Evolutionary conservation across 1,139 yeast genomes (phyloP).

Genomic region (Saccharomyces hybrid): DNA sequence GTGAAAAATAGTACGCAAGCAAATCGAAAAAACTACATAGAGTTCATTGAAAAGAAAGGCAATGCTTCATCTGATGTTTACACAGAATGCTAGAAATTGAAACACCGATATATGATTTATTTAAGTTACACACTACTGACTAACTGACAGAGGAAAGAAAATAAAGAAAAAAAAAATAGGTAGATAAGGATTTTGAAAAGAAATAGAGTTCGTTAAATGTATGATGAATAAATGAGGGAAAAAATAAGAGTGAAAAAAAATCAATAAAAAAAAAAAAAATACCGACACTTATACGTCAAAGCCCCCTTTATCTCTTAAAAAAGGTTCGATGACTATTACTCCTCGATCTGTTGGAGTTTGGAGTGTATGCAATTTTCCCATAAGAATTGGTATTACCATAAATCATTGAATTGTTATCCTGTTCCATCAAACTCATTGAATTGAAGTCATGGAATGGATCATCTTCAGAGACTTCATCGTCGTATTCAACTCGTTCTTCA

Average conservation of each 20-base stretch:
- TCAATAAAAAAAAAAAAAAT: not conserved
- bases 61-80: not conserved
- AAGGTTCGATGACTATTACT: slow-evolving; percentile 35
- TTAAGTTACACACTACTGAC: slow-evolving; percentile 1
- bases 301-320: slow-evolving; percentile 35
- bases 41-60: not conserved
- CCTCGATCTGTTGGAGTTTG: slow-evolving; percentile 37
- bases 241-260: not conserved
- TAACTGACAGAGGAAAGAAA: not conserved
- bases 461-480: slow-evolving; percentile 31
- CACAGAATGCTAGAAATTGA: not conserved
- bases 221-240: not conserved
- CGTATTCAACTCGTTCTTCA: slow-evolving; percentile 32
- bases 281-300: slow-evolving; percentile 10
- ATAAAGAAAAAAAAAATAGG: not conserved
- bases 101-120: not conserved
- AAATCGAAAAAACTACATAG: not conserved
- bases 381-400: slow-evolving; percentile 49
- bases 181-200: not conserved
- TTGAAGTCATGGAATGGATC: slow-evolving; percentile 90
- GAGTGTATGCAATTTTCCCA: slow-evolving; percentile 64
- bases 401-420: slow-evolving; percentile 43
- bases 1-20: not conserved
- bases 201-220: not conserved
- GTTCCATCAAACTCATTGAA: slow-evolving; percentile 82